Percentiles rank a stretch among this genome's conserved stretches.
Conservation (phyloP, 495 filamentous ascomycete genomes). For the Penicillium bovifimosum region DNA sequence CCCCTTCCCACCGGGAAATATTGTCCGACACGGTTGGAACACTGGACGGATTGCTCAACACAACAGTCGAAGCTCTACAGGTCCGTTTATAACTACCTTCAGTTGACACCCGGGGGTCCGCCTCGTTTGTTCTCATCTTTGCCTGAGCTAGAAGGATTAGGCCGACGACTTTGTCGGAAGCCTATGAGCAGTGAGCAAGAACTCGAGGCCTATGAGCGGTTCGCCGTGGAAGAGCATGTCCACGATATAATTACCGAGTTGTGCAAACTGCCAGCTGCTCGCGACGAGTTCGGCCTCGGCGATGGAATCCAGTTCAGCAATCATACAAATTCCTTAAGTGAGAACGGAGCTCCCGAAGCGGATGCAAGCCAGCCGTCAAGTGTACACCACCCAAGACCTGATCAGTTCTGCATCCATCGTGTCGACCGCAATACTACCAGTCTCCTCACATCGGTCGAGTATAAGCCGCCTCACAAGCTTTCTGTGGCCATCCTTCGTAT, state of each 20-base stretch:
- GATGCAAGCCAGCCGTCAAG: not conserved
- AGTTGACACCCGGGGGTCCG: slow-evolving; percentile 11
- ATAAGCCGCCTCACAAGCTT: too few species aligned
- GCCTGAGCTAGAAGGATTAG: slow-evolving; percentile 11
- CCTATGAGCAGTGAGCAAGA: slow-evolving; percentile 18
- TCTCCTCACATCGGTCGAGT: too few species aligned
- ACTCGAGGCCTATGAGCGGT: slow-evolving; percentile 13
- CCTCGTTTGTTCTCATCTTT: slow-evolving; percentile 11
- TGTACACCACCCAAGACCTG: not conserved
- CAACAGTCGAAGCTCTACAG: slow-evolving; percentile 25
- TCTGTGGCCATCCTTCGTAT: too few species aligned
- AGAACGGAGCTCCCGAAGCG: not conserved
- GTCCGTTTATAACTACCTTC: slow-evolving; percentile 21
- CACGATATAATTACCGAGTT: slow-evolving; percentile 19
- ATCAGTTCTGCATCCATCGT: too few species aligned
- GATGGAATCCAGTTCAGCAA: slow-evolving; percentile 13
- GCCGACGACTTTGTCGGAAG: slow-evolving; percentile 1
- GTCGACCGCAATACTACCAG: too few species aligned
- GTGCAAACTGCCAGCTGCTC: slow-evolving; percentile 13
- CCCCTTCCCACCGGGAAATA: too few species aligned
- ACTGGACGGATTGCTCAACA: slow-evolving; percentile 27
- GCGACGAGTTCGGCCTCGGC: slow-evolving; percentile 13
- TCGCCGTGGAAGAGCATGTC: slow-evolving; percentile 18
- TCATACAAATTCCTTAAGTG: not conserved
- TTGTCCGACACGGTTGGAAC: slow-evolving; percentile 25